These are phyloP conservation scores for Apophysomyces trapeziformis DNA, from an alignment of 371 early-diverging fungal species.

Conservation along the genomic window DNA sequence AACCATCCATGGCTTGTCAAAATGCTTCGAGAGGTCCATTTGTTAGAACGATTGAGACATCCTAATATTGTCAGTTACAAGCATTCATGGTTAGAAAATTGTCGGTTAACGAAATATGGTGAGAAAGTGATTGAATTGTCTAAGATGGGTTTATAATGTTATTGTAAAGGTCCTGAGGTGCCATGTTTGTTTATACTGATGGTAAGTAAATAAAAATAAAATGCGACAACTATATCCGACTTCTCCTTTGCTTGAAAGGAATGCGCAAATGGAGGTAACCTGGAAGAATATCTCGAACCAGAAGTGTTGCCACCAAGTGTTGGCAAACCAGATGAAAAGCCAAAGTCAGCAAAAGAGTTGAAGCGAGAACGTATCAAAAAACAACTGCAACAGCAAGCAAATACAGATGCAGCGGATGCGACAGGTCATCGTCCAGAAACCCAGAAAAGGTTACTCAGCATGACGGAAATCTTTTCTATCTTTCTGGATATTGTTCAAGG, in stretches of 20 bases:
- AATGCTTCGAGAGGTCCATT: constrained; percentile 93
- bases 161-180: constrained; percentile 70
- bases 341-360: constrained; percentile 27
- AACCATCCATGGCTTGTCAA: constrained; percentile 90
- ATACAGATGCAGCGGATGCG: not conserved
- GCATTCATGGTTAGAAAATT: constrained; percentile 91
- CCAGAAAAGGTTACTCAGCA: constrained; percentile 56
- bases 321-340: constrained; percentile 6
- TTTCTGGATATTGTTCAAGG: constrained; percentile 91
- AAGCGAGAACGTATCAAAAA: constrained; percentile 48
- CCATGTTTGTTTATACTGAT: constrained; percentile 96
- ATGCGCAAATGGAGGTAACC: constrained; percentile 94
- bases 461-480: constrained; percentile 79
- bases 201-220: constrained; percentile 35
- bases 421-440: not conserved
- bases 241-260: constrained; percentile 47
- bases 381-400: constrained; percentile 23
- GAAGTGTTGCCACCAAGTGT: not conserved
- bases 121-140: constrained; percentile 11
- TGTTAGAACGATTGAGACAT: constrained; percentile 87
- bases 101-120: constrained; percentile 80
- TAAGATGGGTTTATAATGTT: not conserved
- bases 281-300: constrained; percentile 86
- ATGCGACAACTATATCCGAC: not conserved
- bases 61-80: constrained; percentile 94